Evolutionary conservation across 768 basidiomycete genomes (phyloP).

Genomic region (Suillus bovinus): DNA sequence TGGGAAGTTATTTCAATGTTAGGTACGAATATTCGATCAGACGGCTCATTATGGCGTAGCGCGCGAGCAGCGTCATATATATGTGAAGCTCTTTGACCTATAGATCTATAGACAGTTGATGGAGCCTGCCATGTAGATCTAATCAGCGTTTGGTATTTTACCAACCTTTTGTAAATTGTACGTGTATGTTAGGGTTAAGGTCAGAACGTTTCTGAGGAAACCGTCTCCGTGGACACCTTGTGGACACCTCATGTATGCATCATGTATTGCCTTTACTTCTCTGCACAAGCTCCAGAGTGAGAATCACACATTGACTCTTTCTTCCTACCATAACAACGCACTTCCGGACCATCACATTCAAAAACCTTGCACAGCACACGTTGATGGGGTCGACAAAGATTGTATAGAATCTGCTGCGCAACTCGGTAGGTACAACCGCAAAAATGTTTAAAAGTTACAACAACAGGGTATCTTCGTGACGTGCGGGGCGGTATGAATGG

Average conservation of each 20-base stretch:
- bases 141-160: not conserved
- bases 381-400: constrained; percentile 32
- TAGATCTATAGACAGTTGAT: not conserved
- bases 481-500: constrained; percentile 18
- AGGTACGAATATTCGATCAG: not conserved
- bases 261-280: not conserved
- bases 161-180: not conserved
- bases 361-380: not conserved
- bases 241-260: not conserved
- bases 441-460: constrained; percentile 30
- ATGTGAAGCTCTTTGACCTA: not conserved
- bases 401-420: constrained; percentile 35
- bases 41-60: not conserved
- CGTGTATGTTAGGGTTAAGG: not conserved
- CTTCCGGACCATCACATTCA: not conserved
- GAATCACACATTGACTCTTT: not conserved
- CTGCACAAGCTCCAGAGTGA: not conserved
- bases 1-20: not conserved
- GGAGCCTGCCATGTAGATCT: not conserved
- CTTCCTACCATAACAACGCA: not conserved
- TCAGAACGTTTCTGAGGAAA: not conserved
- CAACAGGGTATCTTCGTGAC: constrained; percentile 39
- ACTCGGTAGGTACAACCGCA: constrained; percentile 30
- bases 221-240: constrained; percentile 4
- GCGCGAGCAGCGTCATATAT: not conserved